Evolutionary conservation across 257 asterid species (phyloP), one percentile per base, ranked within the genome.

Genomic region (Fraxinus quadrangulata): DNA sequence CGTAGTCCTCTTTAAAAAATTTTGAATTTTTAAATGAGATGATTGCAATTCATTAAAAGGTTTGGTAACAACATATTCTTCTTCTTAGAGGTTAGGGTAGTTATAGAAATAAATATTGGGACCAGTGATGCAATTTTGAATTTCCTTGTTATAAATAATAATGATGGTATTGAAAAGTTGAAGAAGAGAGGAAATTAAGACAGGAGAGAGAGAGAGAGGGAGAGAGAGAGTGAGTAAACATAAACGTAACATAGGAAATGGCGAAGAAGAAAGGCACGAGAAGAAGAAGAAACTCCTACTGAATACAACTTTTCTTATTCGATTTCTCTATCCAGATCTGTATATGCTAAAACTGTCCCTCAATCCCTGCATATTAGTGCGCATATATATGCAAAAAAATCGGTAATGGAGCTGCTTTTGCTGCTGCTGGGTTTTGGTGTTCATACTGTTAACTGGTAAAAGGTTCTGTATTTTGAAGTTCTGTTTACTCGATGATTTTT

Each of bases 241-340:
- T 68, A 74, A 71, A 76, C 76, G 73, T 72, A 73, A 78, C 96
- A 89, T 85, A 88, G 98, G 90, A 92, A 89, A 92, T 87, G 92
- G 94, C 87, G 92, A 88, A 81, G 86, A 83, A 78, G 77, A 77
- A 67, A 82, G 83, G 78, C 34, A 9, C 8, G 36, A 74, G 54
- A 75, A 76, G 89, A 74, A 79, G 83, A 78, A 80, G 84, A 81
- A 77, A 79, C 54, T 69, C 74, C 86, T 80, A 69, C 63, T 83
- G 71, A 72, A 68, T 75, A 72, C 80, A 76, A 40, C 84, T 82
- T 81, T 74, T 72, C 74, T 76, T 80, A 75, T 75, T 23, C 82
- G 81, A 81, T 30, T 81, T 84, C 85, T 81, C 88, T 87, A 80
- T 87, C 86, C 87, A 90, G 94, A 93, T 90, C 95, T 87, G 75